Base-by-base conservation (phyloP, 1,284 basidiomycete genomes). In the Dichomitus squalens region DNA sequence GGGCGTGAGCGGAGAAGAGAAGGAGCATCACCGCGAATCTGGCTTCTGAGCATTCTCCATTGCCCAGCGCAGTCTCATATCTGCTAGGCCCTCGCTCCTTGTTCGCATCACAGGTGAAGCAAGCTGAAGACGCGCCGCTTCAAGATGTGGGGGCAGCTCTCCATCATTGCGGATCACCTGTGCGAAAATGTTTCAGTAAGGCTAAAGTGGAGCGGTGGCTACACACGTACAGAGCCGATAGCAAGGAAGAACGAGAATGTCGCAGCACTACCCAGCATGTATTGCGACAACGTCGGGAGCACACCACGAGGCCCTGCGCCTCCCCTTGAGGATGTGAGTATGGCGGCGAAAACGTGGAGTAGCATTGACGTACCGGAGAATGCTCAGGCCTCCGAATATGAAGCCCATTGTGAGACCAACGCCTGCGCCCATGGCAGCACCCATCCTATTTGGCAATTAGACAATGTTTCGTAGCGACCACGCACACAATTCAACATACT, bases 371-470 rank as follows among this genome's bases (percentile, higher is more conserved):
- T 66, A 93, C 94, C 93, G 82, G 40, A 97, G 76, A 70, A 97
- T 93, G 64, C 87, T 94, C 78, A 90, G 96, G 36, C 88, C 87
- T 48, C 94, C 95, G 70, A 97, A 97, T 63, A 97, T 88, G 76
- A 97, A 96, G n/a, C 95, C 95, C 69, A 96, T 96, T 35, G 94
- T 96, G 49, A 96, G 81, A 29, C 95, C 95, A 57, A 96, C 95
- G 64, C 92, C 92, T 63, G 87, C 89, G 61, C 93, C 93, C 93
- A 95, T 95, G 59, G 94, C 75, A 48, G 92, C 93, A 67, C 93
- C 93, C 93, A 96, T 96, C 76, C 93, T 95, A 53, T 11, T 59
- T 41, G 20, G 40, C 12, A 7, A 38, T 60, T 7, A 54, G 34
- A 49, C 53, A 33, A 48, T 41, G 50, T 33, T 52, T 49, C 29